phyloP scores from a whole-genome alignment of 2,329 filamentous ascomycete genomes.

The Magnaporthiopsis rhizophila region DNA sequence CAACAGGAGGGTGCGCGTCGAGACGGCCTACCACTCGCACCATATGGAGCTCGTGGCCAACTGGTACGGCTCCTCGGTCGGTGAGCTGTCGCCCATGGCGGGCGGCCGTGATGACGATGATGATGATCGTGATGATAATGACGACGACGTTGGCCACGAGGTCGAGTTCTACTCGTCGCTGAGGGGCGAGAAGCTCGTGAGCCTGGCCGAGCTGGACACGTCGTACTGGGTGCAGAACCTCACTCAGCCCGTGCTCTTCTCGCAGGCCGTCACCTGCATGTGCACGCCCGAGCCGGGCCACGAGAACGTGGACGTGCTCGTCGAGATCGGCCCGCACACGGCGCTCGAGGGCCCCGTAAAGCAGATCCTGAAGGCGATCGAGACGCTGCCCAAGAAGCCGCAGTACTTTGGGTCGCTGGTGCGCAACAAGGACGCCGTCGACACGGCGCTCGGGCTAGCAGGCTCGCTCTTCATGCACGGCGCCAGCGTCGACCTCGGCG shows the following conservation, averaged over 20 bases:
- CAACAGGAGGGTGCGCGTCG: conserved; percentile 22
- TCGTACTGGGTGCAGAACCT: conserved; percentile 25
- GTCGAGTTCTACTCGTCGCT: conserved; percentile 17
- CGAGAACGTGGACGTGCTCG: conserved; percentile 10
- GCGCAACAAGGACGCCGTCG: conserved; percentile 13
- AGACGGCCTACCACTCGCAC: conserved; percentile 29
- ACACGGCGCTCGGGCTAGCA: conserved; percentile 7
- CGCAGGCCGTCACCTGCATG: conserved; percentile 14
- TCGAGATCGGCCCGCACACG: conserved; percentile 22
- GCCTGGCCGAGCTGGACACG: conserved; percentile 10
- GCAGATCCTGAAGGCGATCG: conserved; percentile 13
- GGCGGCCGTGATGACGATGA: not conserved
- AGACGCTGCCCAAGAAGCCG: conserved; percentile 13
- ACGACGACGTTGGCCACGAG: not conserved
- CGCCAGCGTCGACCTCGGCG: conserved; percentile 4
- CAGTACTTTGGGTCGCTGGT: conserved; percentile 29
- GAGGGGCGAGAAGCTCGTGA: conserved; percentile 10
- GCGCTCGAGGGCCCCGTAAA: conserved; percentile 17
- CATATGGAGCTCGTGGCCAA: conserved; percentile 21
- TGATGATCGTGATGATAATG: not conserved
- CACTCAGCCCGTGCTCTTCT: conserved; percentile 21
- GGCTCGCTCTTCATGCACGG: conserved; percentile 8
- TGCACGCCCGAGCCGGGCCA: conserved; percentile 10
- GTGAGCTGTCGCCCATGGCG: conserved; percentile 3
- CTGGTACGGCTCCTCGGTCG: conserved; percentile 15